A percentile compares a stretch with the other conserved stretches of the same genome.
These are phyloP conservation scores for Daldinia bambusicola DNA, from an alignment of 495 filamentous ascomycete genomes.

Conservation along the genomic window DNA sequence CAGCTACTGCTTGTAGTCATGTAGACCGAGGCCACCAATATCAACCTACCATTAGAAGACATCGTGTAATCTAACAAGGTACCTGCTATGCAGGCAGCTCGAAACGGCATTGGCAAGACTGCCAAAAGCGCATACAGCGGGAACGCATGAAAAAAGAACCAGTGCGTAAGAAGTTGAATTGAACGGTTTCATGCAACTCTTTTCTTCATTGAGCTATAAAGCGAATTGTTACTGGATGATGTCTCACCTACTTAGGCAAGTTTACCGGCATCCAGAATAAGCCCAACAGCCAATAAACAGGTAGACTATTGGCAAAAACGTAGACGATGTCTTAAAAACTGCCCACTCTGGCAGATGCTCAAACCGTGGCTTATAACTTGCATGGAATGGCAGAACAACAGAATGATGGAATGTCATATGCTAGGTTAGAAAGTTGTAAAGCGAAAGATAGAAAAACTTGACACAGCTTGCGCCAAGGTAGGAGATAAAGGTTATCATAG, in stretches of 20 bases:
- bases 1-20: background rate
- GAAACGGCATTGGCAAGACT: background rate
- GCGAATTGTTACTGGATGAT: background rate
- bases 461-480: background rate
- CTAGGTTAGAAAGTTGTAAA: too few species aligned
- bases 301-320: background rate
- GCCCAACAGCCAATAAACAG: background rate
- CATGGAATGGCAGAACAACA: background rate
- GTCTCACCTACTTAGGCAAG: background rate
- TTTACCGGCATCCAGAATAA: background rate
- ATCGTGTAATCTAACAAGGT: conserved; percentile 3
- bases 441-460: background rate
- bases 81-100: background rate
- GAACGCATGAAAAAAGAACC: background rate
- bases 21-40: background rate
- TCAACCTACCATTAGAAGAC: background rate
- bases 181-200: background rate
- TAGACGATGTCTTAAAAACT: conserved; percentile 2
- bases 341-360: conserved; percentile 1
- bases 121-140: background rate
- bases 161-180: background rate
- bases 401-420: background rate
- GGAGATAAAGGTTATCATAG: conserved; percentile 5
- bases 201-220: background rate
- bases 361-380: background rate